Evolutionary conservation across 2,329 filamentous ascomycete genomes (phyloP).

Genomic region (Trichoderma asperellum): DNA sequence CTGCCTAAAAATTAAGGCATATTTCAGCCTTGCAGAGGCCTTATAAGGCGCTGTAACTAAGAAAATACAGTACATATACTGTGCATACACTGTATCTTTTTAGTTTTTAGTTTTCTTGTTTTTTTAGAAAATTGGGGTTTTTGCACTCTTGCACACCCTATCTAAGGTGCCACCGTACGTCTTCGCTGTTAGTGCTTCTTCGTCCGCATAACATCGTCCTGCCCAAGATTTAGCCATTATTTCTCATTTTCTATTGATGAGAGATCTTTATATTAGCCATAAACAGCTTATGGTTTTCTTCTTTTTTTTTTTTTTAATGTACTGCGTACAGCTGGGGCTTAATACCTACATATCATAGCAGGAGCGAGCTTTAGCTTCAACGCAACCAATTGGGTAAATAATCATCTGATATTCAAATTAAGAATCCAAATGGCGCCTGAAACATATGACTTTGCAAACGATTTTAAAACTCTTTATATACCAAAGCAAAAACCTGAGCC

Average conservation of each 20-base stretch:
- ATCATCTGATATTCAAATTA: not conserved
- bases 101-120: too few relatives aligned
- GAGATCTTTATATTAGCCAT: not conserved
- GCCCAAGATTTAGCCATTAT: not conserved
- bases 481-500: conserved; percentile 45
- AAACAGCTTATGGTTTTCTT: not conserved
- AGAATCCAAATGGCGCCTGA: conserved; percentile 34
- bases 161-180: too few relatives aligned
- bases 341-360: not conserved
- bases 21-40: too few relatives aligned
- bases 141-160: too few relatives aligned
- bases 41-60: too few relatives aligned
- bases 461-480: conserved; percentile 45
- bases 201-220: not conserved
- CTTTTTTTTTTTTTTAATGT: not conserved
- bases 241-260: too few relatives aligned
- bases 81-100: too few relatives aligned
- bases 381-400: not conserved
- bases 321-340: not conserved
- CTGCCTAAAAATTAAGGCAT: too few relatives aligned
- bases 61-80: too few relatives aligned
- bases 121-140: too few relatives aligned
- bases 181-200: conserved; percentile 4
- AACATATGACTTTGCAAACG: conserved; percentile 43
- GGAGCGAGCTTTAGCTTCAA: not conserved